phyloP scores from a whole-genome alignment of 306 rosid species.

The Inga laurina region DNA sequence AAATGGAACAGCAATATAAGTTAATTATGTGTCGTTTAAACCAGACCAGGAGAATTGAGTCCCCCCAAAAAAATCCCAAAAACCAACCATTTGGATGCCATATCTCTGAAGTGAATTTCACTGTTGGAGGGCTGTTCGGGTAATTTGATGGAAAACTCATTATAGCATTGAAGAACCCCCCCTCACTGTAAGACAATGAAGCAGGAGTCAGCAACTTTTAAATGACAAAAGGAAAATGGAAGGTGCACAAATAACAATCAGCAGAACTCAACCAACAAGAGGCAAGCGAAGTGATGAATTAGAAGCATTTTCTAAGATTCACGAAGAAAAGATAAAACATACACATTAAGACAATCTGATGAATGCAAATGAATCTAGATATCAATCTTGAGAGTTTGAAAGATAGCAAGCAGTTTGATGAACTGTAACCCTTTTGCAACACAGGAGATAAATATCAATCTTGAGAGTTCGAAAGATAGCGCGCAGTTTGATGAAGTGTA shows the following conservation, averaged over 20 bases:
- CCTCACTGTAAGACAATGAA: slow-evolving; percentile 61
- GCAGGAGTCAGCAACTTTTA: not conserved
- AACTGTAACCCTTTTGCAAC: slow-evolving; percentile 12
- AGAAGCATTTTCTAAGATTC: slow-evolving; percentile 6
- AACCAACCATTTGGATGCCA: slow-evolving; percentile 97
- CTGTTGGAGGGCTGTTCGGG: slow-evolving; percentile 94
- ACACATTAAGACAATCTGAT: not conserved
- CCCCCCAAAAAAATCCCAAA: not conserved
- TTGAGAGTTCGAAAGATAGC: not conserved
- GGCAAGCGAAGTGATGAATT: not conserved
- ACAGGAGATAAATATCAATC: slow-evolving; percentile 12
- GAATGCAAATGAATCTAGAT: slow-evolving; percentile 18
- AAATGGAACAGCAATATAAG: slow-evolving; percentile 26
- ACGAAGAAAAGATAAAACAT: not conserved
- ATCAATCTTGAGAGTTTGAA: slow-evolving; percentile 13
- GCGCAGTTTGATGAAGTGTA: slow-evolving; percentile 19
- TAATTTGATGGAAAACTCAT: slow-evolving; percentile 94
- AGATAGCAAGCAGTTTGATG: slow-evolving; percentile 5
- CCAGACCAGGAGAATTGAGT: not conserved
- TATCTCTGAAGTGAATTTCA: slow-evolving; percentile 82
- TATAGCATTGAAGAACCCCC: slow-evolving; percentile 94
- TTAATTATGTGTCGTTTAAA: slow-evolving; percentile 17
- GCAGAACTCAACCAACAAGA: slow-evolving; percentile 5
- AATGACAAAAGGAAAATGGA: not conserved
- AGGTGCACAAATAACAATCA: not conserved